phyloP scores from a whole-genome alignment of 768 basidiomycete species.

The Mrakia hoshinonis region DNA sequence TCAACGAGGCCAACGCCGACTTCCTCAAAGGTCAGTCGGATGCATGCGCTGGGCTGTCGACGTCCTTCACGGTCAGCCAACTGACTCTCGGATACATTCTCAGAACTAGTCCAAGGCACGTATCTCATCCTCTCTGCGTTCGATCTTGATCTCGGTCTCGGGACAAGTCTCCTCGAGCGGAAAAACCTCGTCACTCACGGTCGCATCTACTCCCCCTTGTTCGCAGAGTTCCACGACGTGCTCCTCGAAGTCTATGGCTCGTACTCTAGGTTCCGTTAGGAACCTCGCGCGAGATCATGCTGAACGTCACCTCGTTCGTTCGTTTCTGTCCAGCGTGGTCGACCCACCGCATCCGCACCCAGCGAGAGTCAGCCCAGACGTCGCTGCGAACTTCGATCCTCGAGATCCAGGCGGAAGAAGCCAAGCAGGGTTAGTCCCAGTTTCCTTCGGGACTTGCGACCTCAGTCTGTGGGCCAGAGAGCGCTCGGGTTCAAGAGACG shows the following conservation, averaged over 20 bases:
- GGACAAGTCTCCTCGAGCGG: too few species aligned
- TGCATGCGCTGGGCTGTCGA: neutral
- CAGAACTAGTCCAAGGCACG: neutral
- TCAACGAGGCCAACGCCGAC: neutral
- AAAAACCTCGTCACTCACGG: too few species aligned
- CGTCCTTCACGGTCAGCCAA: neutral
- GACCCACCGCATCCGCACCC: neutral
- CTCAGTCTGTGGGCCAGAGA: too few species aligned
- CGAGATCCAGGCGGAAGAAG: neutral
- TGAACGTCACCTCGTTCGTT: neutral
- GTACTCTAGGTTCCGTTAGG: neutral
- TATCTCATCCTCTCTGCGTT: too few species aligned
- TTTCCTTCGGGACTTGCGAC: neutral
- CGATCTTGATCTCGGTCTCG: too few species aligned
- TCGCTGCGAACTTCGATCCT: neutral
- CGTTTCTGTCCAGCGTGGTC: neutral
- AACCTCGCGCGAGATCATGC: too few species aligned
- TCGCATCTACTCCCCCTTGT: neutral
- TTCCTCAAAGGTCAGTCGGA: neutral
- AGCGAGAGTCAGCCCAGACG: neutral
- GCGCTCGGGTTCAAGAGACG: neutral
- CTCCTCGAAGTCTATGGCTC: constrained; percentile 9
- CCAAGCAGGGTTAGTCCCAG: neutral
- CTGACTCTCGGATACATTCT: neutral
- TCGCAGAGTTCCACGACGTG: constrained; percentile 10